phyloP scores from a whole-genome alignment of 208 protist genomes.

The Acanthamoeba triangularis region DNA sequence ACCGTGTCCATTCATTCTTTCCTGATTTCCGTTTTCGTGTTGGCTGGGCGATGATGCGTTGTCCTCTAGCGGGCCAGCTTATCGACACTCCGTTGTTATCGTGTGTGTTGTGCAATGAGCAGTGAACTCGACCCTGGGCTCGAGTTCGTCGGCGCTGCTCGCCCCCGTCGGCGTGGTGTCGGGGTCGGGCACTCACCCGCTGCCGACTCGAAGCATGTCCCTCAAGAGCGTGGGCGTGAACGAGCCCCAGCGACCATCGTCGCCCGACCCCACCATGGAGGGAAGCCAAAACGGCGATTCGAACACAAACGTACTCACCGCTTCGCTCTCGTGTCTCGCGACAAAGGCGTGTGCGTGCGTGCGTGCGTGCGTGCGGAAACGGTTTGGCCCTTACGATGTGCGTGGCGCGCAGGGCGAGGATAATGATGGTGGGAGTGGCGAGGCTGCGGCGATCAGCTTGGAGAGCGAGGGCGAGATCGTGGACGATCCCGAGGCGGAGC shows the following conservation, averaged over 20 bases:
- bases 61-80: no score
- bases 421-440: not conserved
- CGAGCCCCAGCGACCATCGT: not conserved
- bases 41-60: no score
- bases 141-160: not conserved
- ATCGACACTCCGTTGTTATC: not conserved
- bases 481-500: constrained; percentile 39
- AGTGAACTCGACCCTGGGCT: not conserved
- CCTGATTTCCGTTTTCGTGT: no score
- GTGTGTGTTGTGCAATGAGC: not conserved
- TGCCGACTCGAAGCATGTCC: not conserved
- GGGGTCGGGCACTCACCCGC: not conserved
- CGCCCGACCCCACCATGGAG: not conserved
- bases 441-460: not conserved
- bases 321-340: no score
- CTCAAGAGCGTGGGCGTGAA: not conserved
- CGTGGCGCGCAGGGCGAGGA: not conserved
- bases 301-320: not conserved
- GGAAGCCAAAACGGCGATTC: not conserved
- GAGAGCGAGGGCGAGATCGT: constrained; percentile 48
- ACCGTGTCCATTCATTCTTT: not conserved
- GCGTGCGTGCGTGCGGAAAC: no score
- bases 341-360: no score
- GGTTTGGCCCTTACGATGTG: not conserved
- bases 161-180: not conserved